Evolutionary conservation across 805 yeast species (phyloP).

Genomic region (Yarrowia sp.): DNA sequence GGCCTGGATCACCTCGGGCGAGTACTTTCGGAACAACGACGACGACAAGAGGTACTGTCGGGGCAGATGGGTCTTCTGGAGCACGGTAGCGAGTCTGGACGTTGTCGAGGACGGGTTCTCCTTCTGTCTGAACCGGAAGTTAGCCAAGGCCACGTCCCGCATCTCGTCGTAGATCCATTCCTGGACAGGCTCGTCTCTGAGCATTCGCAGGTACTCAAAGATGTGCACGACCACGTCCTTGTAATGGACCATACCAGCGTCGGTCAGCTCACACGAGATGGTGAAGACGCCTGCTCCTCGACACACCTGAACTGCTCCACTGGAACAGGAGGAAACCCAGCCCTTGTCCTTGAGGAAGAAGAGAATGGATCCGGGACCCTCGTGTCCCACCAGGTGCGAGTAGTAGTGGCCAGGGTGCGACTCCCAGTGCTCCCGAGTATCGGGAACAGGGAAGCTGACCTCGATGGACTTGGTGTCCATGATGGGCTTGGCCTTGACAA

Average conservation of each 20-base stretch:
- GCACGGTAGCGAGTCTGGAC: conserved; percentile 64
- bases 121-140: conserved; percentile 84
- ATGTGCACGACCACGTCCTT: conserved; percentile 62
- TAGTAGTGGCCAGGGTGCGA: conserved; percentile 72
- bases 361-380: conserved; percentile 83
- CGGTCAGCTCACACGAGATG: conserved; percentile 78
- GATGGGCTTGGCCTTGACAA: conserved; percentile 77
- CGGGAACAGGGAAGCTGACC: conserved; percentile 76
- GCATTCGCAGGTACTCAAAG: conserved; percentile 76
- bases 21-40: conserved; percentile 63
- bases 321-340: conserved; percentile 80
- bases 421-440: conserved; percentile 69
- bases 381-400: conserved; percentile 91
- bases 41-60: conserved; percentile 66
- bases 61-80: conserved; percentile 70
- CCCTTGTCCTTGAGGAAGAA: conserved; percentile 71
- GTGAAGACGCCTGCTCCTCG: conserved; percentile 71
- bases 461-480: conserved; percentile 76
- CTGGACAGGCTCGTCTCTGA: conserved; percentile 66
- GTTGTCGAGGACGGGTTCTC: conserved; percentile 73
- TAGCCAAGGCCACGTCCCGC: conserved; percentile 67
- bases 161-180: conserved; percentile 84
- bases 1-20: conserved; percentile 59
- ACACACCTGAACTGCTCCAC: conserved; percentile 65
- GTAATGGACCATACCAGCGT: conserved; percentile 67